Evolutionary conservation across 1,139 yeast species (phyloP).

Genomic region (Debaryomycetaceae sp.): DNA sequence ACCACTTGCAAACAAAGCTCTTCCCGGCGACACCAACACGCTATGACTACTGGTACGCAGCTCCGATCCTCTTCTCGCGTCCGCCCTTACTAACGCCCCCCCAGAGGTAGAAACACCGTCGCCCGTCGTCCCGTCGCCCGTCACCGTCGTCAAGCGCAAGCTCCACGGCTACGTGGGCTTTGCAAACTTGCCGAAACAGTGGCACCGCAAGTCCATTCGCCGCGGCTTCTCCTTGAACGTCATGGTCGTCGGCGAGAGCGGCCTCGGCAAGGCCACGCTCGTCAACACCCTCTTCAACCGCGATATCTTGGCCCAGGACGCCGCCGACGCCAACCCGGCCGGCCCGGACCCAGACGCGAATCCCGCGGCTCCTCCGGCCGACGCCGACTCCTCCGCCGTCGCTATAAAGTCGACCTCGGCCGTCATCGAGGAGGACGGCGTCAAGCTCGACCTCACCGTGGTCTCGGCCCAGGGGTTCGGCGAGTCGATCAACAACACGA

Average conservation of each 20-base stretch:
- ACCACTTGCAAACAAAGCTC: too few species aligned
- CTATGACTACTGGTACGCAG: too few species aligned
- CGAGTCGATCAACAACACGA: constrained; percentile 76
- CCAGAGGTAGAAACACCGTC: too few species aligned
- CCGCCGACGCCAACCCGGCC: constrained; percentile 10
- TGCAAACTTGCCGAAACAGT: constrained; percentile 96
- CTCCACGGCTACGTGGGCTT: constrained; percentile 92
- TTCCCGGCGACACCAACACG: too few species aligned
- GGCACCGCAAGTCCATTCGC: constrained; percentile 93
- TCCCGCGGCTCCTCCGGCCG: constrained; percentile 1
- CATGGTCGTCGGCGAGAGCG: constrained; percentile 85
- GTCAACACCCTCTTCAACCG: constrained; percentile 85
- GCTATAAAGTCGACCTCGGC: constrained; percentile 58
- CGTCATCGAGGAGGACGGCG: constrained; percentile 88
- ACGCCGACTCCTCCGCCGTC: constrained; percentile 21
- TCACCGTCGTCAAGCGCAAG: constrained; percentile 65
- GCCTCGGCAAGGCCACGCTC: constrained; percentile 89
- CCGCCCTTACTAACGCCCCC: too few species aligned
- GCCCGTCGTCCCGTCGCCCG: too few species aligned
- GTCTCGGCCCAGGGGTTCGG: constrained; percentile 95
- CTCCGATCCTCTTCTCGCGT: too few species aligned
- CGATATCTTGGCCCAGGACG: constrained; percentile 36
- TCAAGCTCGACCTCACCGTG: constrained; percentile 72
- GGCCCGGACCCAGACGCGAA: constrained; percentile 9
- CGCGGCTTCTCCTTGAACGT: constrained; percentile 89